Conservation (phyloP, 2,329 filamentous ascomycete species). For the Fusarium denticulatum region DNA sequence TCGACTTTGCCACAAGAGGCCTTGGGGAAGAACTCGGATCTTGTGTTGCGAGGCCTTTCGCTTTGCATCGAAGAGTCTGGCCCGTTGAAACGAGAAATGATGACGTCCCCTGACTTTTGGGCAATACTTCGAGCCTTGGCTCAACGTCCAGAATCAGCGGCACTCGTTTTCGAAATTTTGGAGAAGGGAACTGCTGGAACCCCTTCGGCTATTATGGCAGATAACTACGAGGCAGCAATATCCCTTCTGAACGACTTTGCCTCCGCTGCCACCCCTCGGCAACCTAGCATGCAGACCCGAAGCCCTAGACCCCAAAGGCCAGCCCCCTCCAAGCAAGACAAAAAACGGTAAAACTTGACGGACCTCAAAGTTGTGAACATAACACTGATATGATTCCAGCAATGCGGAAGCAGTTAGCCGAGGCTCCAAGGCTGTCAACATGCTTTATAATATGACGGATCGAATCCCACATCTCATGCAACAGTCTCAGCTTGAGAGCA, state of each 20-base stretch:
- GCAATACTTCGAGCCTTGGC: constrained; percentile 83
- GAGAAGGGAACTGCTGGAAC: constrained; percentile 78
- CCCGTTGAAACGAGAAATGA: constrained; percentile 87
- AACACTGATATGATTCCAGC: constrained; percentile 29
- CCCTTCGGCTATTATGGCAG: constrained; percentile 87
- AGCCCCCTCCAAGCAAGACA: constrained; percentile 39
- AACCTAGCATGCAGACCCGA: constrained; percentile 73
- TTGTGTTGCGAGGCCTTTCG: constrained; percentile 81
- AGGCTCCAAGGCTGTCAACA: constrained; percentile 81
- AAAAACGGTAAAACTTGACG: constrained; percentile 37
- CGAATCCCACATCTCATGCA: constrained; percentile 88
- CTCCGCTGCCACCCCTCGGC: constrained; percentile 79
- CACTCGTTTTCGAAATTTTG: constrained; percentile 86
- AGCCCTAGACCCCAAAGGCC: constrained; percentile 60
- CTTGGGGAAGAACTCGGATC: constrained; percentile 77
- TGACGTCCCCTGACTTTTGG: constrained; percentile 98
- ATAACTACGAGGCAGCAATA: constrained; percentile 94
- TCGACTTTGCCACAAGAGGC: constrained; percentile 84
- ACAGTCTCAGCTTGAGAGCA: constrained; percentile 90
- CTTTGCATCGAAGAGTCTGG: constrained; percentile 82
- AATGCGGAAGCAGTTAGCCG: constrained; percentile 71
- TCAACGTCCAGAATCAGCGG: constrained; percentile 73
- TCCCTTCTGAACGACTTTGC: constrained; percentile 89
- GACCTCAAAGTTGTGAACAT: not conserved
- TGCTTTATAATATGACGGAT: constrained; percentile 83